Evolutionary conservation across 768 basidiomycete species (phyloP), one percentile per base, ranked within the genome.

Genomic region (Agaricus bisporus): DNA sequence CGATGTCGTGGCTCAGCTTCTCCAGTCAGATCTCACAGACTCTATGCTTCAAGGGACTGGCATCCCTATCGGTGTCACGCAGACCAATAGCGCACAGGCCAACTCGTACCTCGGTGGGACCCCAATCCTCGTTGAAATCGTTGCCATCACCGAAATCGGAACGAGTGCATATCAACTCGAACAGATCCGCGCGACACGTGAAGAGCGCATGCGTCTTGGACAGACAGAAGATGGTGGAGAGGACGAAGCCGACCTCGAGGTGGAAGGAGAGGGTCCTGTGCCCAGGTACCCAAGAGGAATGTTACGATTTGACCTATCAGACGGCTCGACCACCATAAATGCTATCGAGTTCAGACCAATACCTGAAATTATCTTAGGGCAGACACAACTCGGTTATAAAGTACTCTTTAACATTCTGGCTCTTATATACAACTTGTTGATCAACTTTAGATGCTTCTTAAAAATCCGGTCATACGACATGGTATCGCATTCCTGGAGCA

Each of bases 231-330:
- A 54, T 37, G 69, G 72, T 10, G 76, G 75, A 12, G 77, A 78
- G 26, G 73, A 72, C 37, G 79, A 75, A 35, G 81, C 74, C 1
- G 82, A 81, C 56, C 71, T 80, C 41, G 84, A 82, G 38, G 71
- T 80, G 2, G 80, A 79, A 49, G 85, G 82, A 9, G 85, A 85
- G 64, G 88, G 86, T 0, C 85, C 86, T 0, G 76, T 92, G 48
- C 92, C 91, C 2, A 84, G 78, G 52, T 98, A 92, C 66, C 83
- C 91, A 3, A 71, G 91, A 49, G 79, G 83, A 28, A 92, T 91
- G 83, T 73, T 97, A 52, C 77, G 70, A 41, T 74, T 97, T 26
- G 75, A 84, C 59, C 66, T 97, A 48, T 85, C 81, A 49, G 95
- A 98, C 64, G 95, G 95, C n/a, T 65, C 71, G 12, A 77, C 73